phyloP scores from a whole-genome alignment of 139 green algal species.

The Edaphochlamys debaryana region DNA sequence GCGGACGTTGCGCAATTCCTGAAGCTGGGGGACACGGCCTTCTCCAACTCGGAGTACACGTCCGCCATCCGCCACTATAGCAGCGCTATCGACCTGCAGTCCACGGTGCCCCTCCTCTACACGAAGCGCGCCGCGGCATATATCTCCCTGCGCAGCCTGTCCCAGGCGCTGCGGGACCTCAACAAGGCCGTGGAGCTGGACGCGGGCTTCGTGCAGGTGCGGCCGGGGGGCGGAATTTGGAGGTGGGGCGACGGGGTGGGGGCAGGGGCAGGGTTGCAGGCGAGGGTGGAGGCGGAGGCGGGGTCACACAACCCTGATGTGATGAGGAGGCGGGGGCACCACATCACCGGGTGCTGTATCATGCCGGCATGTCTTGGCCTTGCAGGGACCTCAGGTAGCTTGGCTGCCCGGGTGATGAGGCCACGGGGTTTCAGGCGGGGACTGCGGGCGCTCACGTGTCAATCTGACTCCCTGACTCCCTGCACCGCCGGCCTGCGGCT shows the following conservation, averaged over 20 bases:
- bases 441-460: no score
- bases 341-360: no score
- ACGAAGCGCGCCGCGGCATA: conserved; percentile 70
- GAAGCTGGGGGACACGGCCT: conserved; percentile 51
- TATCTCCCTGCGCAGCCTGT: conserved; percentile 53
- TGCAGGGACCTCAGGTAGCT: no score
- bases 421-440: no score
- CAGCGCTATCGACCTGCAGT: conserved; percentile 53
- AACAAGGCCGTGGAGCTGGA: conserved; percentile 55
- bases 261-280: neutral
- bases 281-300: neutral
- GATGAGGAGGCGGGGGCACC: no score
- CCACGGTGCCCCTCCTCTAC: conserved; percentile 53
- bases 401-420: no score
- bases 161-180: conserved; percentile 60
- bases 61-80: conserved; percentile 56
- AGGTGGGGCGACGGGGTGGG: no score
- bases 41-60: conserved; percentile 46
- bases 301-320: no score
- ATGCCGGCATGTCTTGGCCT: no score
- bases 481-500: no score
- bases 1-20: conserved; percentile 40
- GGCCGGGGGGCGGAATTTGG: neutral
- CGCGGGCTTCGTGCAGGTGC: conserved; percentile 36
- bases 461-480: no score